phyloP scores from a whole-genome alignment of 1,284 basidiomycete species.

The Ustilago sp. region DNA sequence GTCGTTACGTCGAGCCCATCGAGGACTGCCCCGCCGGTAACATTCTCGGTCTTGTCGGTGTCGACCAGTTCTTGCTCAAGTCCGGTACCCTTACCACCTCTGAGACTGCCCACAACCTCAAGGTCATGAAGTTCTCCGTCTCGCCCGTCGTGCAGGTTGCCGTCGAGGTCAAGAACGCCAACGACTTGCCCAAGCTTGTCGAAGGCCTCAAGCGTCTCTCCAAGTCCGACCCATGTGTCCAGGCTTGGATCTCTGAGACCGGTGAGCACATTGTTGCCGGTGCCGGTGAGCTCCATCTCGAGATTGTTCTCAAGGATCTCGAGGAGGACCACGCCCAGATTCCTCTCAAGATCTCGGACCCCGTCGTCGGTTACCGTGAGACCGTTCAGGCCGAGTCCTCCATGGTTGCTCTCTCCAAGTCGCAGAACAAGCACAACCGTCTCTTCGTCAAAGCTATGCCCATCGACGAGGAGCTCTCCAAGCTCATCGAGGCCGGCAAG shows the following conservation, averaged over 20 bases:
- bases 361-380: slow-evolving; percentile 98
- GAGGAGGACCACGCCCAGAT: slow-evolving; percentile 99
- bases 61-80: slow-evolving; percentile 99
- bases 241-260: slow-evolving; percentile 90
- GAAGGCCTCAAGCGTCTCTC: slow-evolving; percentile 99
- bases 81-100: slow-evolving; percentile 94
- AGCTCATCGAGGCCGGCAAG: slow-evolving; percentile 89
- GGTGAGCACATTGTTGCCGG: slow-evolving; percentile 99
- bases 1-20: slow-evolving; percentile 97
- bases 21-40: slow-evolving; percentile 99
- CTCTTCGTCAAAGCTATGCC: slow-evolving; percentile 93
- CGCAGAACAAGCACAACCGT: slow-evolving; percentile 99
- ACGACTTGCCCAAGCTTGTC: slow-evolving; percentile 98
- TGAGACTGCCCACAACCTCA: slow-evolving; percentile 99
- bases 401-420: slow-evolving; percentile 97
- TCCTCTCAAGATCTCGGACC: slow-evolving; percentile 98
- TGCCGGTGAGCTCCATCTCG: slow-evolving; percentile 98
- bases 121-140: slow-evolving; percentile 91
- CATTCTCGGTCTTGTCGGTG: slow-evolving; percentile 98
- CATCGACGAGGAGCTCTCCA: slow-evolving; percentile 91
- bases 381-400: slow-evolving; percentile 96
- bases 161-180: slow-evolving; percentile 99
- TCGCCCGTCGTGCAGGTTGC: slow-evolving; percentile 99
- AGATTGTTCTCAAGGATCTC: slow-evolving; percentile 99
- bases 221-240: slow-evolving; percentile 99